Base-by-base conservation (phyloP, 257 asterid species). In the Solanum peruvianum region DNA sequence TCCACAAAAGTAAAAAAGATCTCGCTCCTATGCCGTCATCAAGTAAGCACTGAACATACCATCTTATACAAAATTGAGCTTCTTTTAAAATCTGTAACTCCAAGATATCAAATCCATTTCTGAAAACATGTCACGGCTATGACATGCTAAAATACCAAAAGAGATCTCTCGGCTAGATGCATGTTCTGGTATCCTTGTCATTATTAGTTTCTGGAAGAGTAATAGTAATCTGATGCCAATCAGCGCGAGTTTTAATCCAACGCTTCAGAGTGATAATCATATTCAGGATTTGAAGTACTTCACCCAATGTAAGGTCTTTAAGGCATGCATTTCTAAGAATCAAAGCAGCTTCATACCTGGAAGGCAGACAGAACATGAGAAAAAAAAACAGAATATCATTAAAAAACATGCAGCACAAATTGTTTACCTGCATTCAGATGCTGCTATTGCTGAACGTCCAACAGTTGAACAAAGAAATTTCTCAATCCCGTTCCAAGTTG, bases 321-420 rank as follows among this genome's bases (percentile, higher is more conserved):
- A 93, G 86, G 91, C 94, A 93, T 41, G 91, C 86, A n/a, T 83
- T 90, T 88, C 83, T 91, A 71, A 93, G 88, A 87, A 91, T 80
- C 83, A 85, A 72, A 88, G 94, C 93, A 18, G 96, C 96, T 85
- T 92, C 95, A 64, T 90, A 92, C 91, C 96, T 93, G 84, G 41
- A 86, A 47, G 87, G 87, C 56, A 67, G 60, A 73, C 14, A 31
- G 27, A 66, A 86, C 20, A 80, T 80, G 44, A 80, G 69, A 10
- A 49, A 47, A 10, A 80, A 11, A 67, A 18, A 15, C 20, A 31
- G 84, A 80, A 85, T 16, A 52, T 58, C 66, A 67, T 27, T 29
- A 72, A 66, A 42, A 64, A 35, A 44, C 20, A 52, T 35, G 85
- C 37, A 44, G 67, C 39, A 82, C 67, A 37, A 67, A 60, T 37